Percentiles rank a stretch among this genome's conserved stretches.
Evolutionary conservation across 176 grass and related monocot genomes (phyloP).

Genomic region (Coix lacrymajobi): DNA sequence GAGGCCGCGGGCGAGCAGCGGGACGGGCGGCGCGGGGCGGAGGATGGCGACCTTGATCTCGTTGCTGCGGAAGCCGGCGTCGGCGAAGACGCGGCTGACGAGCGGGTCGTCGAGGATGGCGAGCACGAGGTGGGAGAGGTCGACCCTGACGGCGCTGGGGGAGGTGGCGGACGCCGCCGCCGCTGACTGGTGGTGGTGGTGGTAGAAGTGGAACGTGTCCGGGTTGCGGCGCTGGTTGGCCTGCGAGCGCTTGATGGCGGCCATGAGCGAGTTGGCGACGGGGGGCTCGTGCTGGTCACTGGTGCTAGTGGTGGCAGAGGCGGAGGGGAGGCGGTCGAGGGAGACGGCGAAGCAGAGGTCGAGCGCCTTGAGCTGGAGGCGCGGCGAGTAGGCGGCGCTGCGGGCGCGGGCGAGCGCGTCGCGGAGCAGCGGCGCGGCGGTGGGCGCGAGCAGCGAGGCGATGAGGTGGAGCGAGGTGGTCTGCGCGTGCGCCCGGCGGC

Average conservation of each 20-base stretch:
- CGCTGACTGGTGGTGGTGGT: slow-evolving; percentile 1
- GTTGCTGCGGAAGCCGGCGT: slow-evolving; percentile 49
- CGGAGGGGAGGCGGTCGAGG: slow-evolving; percentile 58
- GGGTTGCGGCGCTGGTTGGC: slow-evolving; percentile 64
- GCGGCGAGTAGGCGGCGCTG: slow-evolving; percentile 57
- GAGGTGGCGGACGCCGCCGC: not conserved
- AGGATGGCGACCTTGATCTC: slow-evolving; percentile 53
- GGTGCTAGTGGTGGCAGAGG: not conserved
- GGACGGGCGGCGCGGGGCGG: slow-evolving; percentile 30
- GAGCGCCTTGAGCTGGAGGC: slow-evolving; percentile 81
- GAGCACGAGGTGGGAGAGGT: slow-evolving; percentile 48
- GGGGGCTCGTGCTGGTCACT: slow-evolving; percentile 30
- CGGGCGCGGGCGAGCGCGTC: slow-evolving; percentile 58
- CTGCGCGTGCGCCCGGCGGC: slow-evolving; percentile 49
- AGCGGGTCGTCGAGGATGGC: slow-evolving; percentile 58
- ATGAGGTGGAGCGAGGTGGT: slow-evolving; percentile 85
- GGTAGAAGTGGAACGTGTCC: slow-evolving; percentile 66
- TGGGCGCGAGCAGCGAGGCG: no score
- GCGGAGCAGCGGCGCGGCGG: no score
- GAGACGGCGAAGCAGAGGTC: slow-evolving; percentile 71
- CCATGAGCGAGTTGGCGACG: slow-evolving; percentile 83
- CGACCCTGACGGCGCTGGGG: slow-evolving; percentile 36
- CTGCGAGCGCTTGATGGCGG: slow-evolving; percentile 80
- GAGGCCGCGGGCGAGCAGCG: not conserved
- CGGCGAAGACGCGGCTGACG: slow-evolving; percentile 50